Evolutionary conservation across 176 grass and related monocot species (phyloP).

Genomic region (Pontederia crassipes): DNA sequence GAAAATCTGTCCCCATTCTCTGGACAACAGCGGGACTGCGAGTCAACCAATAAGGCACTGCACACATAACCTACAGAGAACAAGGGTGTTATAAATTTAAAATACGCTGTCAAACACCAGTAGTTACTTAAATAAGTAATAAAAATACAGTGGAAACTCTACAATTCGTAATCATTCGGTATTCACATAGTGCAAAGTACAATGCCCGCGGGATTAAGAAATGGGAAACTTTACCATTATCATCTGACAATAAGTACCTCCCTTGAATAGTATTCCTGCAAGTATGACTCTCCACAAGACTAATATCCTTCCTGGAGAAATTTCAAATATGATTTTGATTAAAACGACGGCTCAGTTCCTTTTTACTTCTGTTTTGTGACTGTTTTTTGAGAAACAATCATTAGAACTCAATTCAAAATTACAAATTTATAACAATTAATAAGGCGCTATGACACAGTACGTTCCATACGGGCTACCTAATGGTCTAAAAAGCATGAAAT

Average conservation of each 20-base stretch:
- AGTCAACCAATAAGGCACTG: constrained; percentile 55
- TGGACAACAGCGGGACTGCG: constrained; percentile 67
- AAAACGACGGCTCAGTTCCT: too few species aligned
- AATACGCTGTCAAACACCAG: not conserved
- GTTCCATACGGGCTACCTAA: too few species aligned
- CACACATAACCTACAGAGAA: constrained; percentile 72
- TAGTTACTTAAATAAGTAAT: too few species aligned
- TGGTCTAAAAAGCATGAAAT: too few species aligned
- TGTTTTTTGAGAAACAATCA: too few species aligned
- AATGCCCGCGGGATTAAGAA: not conserved
- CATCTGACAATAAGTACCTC: constrained; percentile 67
- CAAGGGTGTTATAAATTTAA: not conserved
- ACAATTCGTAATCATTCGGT: too few species aligned
- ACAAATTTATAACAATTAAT: too few species aligned
- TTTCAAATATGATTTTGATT: constrained; percentile 1
- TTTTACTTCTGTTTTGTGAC: too few species aligned
- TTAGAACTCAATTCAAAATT: too few species aligned
- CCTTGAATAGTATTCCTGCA: constrained; percentile 91
- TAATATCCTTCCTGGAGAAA: constrained; percentile 61
- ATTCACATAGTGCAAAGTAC: not conserved
- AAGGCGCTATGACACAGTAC: too few species aligned
- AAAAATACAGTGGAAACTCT: too few species aligned
- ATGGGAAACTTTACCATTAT: constrained; percentile 48
- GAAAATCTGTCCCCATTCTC: constrained; percentile 45
- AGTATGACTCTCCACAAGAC: constrained; percentile 25